phyloP scores from a whole-genome alignment of 768 basidiomycete genomes.

The Epithele typhae region DNA sequence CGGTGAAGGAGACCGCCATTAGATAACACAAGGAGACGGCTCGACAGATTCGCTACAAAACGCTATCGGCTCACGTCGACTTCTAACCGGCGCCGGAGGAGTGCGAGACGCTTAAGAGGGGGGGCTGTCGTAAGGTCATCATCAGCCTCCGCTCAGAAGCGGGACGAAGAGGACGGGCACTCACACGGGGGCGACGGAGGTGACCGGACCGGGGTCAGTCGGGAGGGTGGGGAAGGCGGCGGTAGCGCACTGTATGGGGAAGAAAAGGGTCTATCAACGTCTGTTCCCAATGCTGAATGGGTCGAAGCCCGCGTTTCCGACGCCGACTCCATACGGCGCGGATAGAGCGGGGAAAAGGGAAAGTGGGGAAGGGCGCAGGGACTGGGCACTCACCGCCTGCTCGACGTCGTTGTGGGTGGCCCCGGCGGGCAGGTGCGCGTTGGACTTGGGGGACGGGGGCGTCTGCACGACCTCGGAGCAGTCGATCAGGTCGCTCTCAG shows the following conservation, averaged over 20 bases:
- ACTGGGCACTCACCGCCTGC: constrained; percentile 23
- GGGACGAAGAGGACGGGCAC: constrained; percentile 1
- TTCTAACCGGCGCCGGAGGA: too few species aligned
- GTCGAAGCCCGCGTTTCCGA: too few species aligned
- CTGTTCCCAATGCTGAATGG: not conserved
- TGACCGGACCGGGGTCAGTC: constrained; percentile 28
- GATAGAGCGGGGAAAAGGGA: too few species aligned
- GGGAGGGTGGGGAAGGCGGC: constrained; percentile 20
- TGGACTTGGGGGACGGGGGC: constrained; percentile 9
- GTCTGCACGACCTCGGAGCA: constrained; percentile 17
- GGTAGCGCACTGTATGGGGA: constrained; percentile 3
- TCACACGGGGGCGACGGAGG: constrained; percentile 30
- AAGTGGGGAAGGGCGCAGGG: constrained; percentile 7
- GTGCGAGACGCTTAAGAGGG: constrained; percentile 3
- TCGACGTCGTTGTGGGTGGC: constrained; percentile 20
- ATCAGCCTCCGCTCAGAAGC: not conserved
- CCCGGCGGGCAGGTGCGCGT: constrained; percentile 22
- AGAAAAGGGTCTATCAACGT: not conserved
- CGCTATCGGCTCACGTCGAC: too few species aligned
- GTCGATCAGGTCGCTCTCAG: constrained; percentile 11
- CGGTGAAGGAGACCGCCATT: too few species aligned
- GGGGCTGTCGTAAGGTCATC: not conserved
- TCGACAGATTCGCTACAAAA: too few species aligned
- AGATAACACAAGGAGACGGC: too few species aligned
- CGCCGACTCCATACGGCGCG: too few species aligned